Base-by-base conservation (phyloP, 306 rosid genomes). In the Herpetospermum pedunculosum region DNA sequence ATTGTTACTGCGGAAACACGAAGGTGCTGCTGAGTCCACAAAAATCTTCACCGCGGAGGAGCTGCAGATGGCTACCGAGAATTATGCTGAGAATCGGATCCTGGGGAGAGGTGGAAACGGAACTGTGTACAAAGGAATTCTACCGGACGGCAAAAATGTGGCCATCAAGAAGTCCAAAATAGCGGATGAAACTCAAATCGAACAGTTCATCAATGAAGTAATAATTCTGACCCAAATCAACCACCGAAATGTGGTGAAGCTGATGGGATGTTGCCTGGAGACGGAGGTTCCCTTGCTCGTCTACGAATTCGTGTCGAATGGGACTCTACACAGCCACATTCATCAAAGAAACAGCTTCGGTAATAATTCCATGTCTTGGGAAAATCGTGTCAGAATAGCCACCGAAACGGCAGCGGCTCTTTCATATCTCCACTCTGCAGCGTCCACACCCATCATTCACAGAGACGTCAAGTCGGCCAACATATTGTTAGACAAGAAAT, bases 381-480 rank as follows among this genome's bases (percentile, higher is more conserved):
- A 47, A 14, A 1, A 70, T 30, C 75, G 75, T n/a, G 2, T 47
- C 60, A 47, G 75, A 70, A 70, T 70, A 70, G 75, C 75, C 1
- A 70, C 75, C 0, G 75, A 70, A 48, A 70, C 75, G 1, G 60
- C 75, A 0, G 38, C 28, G 1, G 75, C 75, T 7, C 75, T 70
- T 18, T 48, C 75, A 1, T 70, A 70, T 8, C 60, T 70, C 16
- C 75, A 70, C 59, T 70, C 75, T 0, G 75, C 75, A 16, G 60
- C 75, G 12, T 70, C 60, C 46, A 8, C 38, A 16, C 75, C 75
- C 28, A 70, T 70, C 60, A 70, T 70, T 70, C 75, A 70, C 25
- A 29, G 75, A 49, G 75, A 70, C 75, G 75, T 70, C 44, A 70
- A 70, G 75, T 70, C 75, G 8, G 75, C 75, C 1, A 70, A 70